Evolutionary conservation across 2,329 filamentous ascomycete species (phyloP), one percentile per base, ranked within the genome.

Genomic region (Pyrenophora graminea): DNA sequence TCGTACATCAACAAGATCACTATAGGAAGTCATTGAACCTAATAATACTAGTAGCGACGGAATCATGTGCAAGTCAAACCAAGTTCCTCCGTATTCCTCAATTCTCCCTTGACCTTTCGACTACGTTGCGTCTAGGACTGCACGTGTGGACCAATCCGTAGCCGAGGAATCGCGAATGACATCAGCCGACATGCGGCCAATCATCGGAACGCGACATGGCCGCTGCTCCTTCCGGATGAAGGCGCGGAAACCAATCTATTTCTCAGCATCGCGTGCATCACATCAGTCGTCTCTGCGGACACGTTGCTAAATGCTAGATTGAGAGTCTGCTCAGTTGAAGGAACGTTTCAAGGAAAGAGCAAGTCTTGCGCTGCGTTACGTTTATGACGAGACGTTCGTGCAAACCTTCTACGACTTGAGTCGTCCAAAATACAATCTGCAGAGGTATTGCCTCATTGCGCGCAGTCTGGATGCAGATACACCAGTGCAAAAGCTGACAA

Each of bases 231-330:
- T 34, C 40, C 31, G 10, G 42, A 41, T 17, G 37, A 27, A 34
- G 7, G 41, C 49, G 42, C 38, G 39, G 32, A 30, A 51, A 55
- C 45, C 53, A 58, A 60, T 60, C 51, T 58, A 56, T 53, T 40
- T 48, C 40, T 54, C 45, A 39, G 53, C 52, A 46, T 46, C 46
- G 37, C 38, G 32, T 31, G 43, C 40, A 41, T 45, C 39, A 36
- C 45, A 39, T 43, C 19, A 18, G 18, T 38, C 31, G n/a, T 18
- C 17, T 12, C 40, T 47, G 18, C 44, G 49, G 53, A 56, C 51
- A 58, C 51, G 49, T 59, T 39, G 53, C 46, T 30, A 30, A 15
- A 53, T 19, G 18, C 18, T 36, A 21, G 12, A 15, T 40, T 17
- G 8, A 25, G 13, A 3, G n/a, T 23, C 19, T 49, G 27, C 8